These are phyloP conservation scores for Batkoa obscura DNA, from an alignment of 371 early-diverging fungal genomes.

Conservation along the genomic window DNA sequence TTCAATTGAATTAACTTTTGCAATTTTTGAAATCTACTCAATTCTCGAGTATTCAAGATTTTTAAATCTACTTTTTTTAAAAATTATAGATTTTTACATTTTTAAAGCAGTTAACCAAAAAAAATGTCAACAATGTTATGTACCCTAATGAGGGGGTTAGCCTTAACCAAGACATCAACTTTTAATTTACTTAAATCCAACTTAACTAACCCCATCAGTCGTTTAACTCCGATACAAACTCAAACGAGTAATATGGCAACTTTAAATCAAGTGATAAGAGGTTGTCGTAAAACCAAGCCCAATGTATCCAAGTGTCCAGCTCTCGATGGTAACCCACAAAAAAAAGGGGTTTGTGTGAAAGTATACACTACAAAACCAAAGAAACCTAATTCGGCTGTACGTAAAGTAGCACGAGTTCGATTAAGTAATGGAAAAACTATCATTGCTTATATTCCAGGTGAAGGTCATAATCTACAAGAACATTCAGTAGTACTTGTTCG, in stretches of 20 bases:
- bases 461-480: conserved; percentile 95
- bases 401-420: conserved; percentile 71
- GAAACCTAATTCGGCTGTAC: conserved; percentile 83
- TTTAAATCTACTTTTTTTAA: no score
- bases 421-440: conserved; percentile 74
- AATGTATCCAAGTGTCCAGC: conserved; percentile 67
- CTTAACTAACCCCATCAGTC: no score
- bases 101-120: no score
- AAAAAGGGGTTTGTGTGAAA: conserved; percentile 86
- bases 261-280: conserved; percentile 83
- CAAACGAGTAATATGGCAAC: conserved; percentile 47
- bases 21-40: neutral
- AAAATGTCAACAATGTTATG: no score
- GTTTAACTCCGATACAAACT: neutral
- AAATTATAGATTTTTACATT: no score
- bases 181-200: no score
- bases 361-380: conserved; percentile 85
- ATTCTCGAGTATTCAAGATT: neutral
- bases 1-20: neutral
- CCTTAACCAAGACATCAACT: no score
- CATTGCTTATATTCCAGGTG: conserved; percentile 92
- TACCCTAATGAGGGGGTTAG: no score
- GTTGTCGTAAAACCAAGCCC: conserved; percentile 49
- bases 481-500: conserved; percentile 89
- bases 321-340: conserved; percentile 68